phyloP scores from a whole-genome alignment of 2,329 filamentous ascomycete species.

The Aureobasidium leucospermi region DNA sequence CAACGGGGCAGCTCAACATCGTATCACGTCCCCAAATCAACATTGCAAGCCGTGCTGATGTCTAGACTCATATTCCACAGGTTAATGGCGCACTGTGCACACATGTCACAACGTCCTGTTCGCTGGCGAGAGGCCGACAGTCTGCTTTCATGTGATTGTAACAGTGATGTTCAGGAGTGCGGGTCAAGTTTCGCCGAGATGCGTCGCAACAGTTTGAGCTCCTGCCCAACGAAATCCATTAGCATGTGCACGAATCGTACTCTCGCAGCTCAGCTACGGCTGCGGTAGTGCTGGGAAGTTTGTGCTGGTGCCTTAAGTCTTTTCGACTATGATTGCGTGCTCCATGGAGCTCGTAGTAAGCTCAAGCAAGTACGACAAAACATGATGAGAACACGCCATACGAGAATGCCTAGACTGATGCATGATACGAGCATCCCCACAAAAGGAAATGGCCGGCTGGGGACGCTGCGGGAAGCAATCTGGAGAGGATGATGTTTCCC shows the following conservation, averaged over 20 bases:
- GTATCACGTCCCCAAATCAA: background rate
- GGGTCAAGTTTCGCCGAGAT: slow-evolving; percentile 1
- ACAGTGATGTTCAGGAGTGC: background rate
- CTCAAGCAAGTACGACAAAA: background rate
- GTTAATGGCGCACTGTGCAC: background rate
- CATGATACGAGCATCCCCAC: background rate
- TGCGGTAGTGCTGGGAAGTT: background rate
- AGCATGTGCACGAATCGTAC: slow-evolving; percentile 1
- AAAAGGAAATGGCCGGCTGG: background rate
- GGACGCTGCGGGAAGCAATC: background rate
- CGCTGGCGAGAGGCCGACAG: background rate
- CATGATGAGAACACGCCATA: background rate
- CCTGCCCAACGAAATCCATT: background rate
- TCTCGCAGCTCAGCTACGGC: background rate
- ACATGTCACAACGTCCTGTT: background rate
- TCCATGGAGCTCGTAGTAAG: background rate
- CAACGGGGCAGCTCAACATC: background rate
- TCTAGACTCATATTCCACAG: background rate
- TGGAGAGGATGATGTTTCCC: background rate
- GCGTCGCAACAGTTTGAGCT: background rate
- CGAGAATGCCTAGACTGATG: background rate
- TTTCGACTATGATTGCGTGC: slow-evolving; percentile 1
- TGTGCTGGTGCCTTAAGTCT: background rate
- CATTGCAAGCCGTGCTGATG: background rate
- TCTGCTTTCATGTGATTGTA: background rate